Conservation (phyloP, 805 yeast species). For the Wickerhamiella sergipiensis region DNA sequence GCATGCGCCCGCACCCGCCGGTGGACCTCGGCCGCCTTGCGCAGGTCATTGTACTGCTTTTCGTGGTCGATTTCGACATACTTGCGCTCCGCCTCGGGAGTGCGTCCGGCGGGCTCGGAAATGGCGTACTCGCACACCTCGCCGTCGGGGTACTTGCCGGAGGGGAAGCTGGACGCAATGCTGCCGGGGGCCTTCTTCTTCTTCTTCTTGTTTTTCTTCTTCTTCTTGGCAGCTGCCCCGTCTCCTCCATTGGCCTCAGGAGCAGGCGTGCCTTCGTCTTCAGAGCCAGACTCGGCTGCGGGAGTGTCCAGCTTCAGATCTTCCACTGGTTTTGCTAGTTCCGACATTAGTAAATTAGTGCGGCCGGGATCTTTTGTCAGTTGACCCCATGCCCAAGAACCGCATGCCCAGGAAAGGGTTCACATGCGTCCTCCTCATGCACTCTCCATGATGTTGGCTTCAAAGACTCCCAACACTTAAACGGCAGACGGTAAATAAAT, state of each 20-base stretch:
- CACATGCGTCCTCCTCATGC: too few species aligned
- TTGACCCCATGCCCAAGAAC: too few species aligned
- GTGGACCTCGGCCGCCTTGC: constrained; percentile 95
- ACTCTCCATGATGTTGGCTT: too few species aligned
- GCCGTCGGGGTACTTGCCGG: constrained; percentile 28
- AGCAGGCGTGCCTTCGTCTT: constrained; percentile 23
- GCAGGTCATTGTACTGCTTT: constrained; percentile 62
- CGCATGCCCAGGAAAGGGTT: too few species aligned
- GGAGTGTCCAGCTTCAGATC: constrained; percentile 7
- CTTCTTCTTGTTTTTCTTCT: constrained; percentile 46
- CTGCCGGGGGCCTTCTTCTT: constrained; percentile 42
- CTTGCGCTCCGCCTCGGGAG: constrained; percentile 77
- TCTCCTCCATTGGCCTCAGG: constrained; percentile 17
- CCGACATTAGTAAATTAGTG: background rate
- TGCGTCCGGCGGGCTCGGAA: constrained; percentile 33
- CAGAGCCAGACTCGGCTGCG: constrained; percentile 11
- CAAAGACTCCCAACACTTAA: too few species aligned
- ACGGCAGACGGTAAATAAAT: too few species aligned
- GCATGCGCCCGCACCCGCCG: constrained; percentile 79
- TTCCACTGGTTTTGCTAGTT: constrained; percentile 4
- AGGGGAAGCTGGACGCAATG: constrained; percentile 55
- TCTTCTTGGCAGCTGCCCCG: constrained; percentile 29
- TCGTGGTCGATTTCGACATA: constrained; percentile 51
- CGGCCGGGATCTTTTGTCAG: too few species aligned
- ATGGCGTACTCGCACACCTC: constrained; percentile 9